Base-by-base conservation (phyloP, 345 rosid genomes). In the Bruguiera sexangula region DNA sequence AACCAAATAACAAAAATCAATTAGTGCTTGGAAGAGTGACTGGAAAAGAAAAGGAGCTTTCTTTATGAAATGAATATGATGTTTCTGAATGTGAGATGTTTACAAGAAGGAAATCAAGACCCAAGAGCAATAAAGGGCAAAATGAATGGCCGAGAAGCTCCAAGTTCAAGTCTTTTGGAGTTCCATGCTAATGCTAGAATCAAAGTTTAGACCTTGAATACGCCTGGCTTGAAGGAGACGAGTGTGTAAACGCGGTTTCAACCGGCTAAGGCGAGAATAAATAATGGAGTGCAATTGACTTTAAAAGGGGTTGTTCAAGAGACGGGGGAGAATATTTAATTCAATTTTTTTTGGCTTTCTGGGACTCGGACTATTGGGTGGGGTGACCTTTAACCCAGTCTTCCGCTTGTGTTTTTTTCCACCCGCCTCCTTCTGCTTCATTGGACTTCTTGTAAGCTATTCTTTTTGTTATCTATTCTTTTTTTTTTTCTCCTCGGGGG, bases 141-240 rank as follows among this genome's bases (percentile, higher is more conserved):
- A 34, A 59, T 46, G 48, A 46, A 13, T 10, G 32, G 72, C 15
- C 16, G 20, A 65, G 56, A 15, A n/a, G 21, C 8, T 21, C 39
- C 20, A 5, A 13, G 13, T 15, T 55, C 27, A 31, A 53, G 60
- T 53, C 39, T 21, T 60, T 46, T 2, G 43, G 37, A 55, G 48
- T 50, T 18, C 24, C 39, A 6, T 22, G 19, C 65, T 3, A 30
- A 7, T 2, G 57, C 10, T 24, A 10, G 24, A 51, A 32, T 29
- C 6, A 32, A 69, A 51, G 8, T 16, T 67, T 55, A 26, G 62
- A 67, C 53, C 36, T 66, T 36, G 53, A 55, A 67, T 7, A 55
- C 9, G 18, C 6, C 50, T 43, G 50, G 50, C 5, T 15, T 43
- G 18, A 13, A 15, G 21, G 37, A 15, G 62, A 8, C 32, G 29